A percentile compares a stretch with the other conserved stretches of the same genome.
Conservation (phyloP, 2,329 filamentous ascomycete genomes). For the Fusarium secorum region DNA sequence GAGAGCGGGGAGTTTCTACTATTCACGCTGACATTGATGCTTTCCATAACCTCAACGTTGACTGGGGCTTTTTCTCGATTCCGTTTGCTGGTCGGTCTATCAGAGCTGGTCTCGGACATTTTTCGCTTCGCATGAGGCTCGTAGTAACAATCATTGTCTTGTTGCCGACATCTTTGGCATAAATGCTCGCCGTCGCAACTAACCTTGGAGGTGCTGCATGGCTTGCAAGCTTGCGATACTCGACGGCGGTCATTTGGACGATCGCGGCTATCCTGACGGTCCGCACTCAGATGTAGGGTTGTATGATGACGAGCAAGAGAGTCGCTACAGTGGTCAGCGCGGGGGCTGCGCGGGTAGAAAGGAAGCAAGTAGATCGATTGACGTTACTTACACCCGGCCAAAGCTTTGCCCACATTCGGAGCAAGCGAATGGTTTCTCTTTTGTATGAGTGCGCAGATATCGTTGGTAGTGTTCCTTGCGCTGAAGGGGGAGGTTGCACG, state of each 20-base stretch:
- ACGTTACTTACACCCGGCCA: not conserved
- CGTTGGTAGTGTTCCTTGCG: constrained; percentile 3
- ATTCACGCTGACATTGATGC: not conserved
- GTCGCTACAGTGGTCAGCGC: not conserved
- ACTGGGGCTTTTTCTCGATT: not conserved
- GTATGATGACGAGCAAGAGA: constrained; percentile 7
- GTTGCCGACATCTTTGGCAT: not conserved
- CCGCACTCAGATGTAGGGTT: not conserved
- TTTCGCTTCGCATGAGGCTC: constrained; percentile 6
- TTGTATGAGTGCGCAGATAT: constrained; percentile 5
- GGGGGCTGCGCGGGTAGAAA: too few relatives aligned
- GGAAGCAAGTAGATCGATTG: not conserved
- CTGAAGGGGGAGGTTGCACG: not conserved
- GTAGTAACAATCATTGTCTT: constrained; percentile 1
- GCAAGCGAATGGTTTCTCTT: constrained; percentile 3
- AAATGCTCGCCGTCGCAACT: not conserved
- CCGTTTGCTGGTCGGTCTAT: not conserved
- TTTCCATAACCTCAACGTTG: not conserved
- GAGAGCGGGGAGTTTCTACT: not conserved
- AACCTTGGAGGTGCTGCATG: not conserved
- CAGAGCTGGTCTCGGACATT: not conserved
- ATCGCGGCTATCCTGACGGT: not conserved
- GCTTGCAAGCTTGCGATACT: constrained; percentile 2
- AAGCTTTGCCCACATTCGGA: constrained; percentile 9
- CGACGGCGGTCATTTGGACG: not conserved